phyloP scores from a whole-genome alignment of 2,329 filamentous ascomycete species.

The Chrysoporthe deuterocubensis region DNA sequence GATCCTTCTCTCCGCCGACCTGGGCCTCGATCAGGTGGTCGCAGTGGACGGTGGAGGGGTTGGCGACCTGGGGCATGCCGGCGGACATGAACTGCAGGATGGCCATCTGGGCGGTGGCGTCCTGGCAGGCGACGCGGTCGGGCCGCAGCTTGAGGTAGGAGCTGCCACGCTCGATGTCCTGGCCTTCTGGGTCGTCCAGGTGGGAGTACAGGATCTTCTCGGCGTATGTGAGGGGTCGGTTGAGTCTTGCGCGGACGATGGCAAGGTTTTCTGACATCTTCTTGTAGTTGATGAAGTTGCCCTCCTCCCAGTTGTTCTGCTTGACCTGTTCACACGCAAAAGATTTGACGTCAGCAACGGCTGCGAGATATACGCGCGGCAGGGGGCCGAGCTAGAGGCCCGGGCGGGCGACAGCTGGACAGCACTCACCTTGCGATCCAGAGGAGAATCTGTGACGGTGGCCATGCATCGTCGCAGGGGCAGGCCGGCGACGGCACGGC shows the following conservation, averaged over 20 bases:
- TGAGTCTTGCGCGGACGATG: slow-evolving; percentile 86
- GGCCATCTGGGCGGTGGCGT: slow-evolving; percentile 99
- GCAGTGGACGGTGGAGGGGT: slow-evolving; percentile 95
- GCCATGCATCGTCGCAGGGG: slow-evolving; percentile 73
- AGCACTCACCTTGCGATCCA: slow-evolving; percentile 79
- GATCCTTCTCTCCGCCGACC: slow-evolving; percentile 89
- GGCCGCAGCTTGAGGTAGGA: slow-evolving; percentile 97
- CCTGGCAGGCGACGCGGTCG: slow-evolving; percentile 98
- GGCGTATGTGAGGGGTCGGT: slow-evolving; percentile 90
- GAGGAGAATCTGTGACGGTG: slow-evolving; percentile 81
- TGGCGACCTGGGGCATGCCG: slow-evolving; percentile 93
- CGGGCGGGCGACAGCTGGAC: neutral
- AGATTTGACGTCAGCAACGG: slow-evolving; percentile 24
- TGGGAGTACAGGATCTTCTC: slow-evolving; percentile 99
- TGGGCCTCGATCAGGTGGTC: slow-evolving; percentile 99
- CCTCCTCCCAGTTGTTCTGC: slow-evolving; percentile 96
- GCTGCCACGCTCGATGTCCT: slow-evolving; percentile 93
- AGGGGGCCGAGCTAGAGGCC: neutral
- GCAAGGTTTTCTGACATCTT: slow-evolving; percentile 98
- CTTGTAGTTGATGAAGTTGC: slow-evolving; percentile 99
- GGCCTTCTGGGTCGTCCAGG: slow-evolving; percentile 92
- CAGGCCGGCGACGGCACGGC: slow-evolving; percentile 62
- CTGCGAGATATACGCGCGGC: neutral
- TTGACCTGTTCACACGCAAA: slow-evolving; percentile 59
- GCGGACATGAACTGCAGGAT: slow-evolving; percentile 99